A percentile compares a stretch with the other conserved stretches of the same genome.
Conservation (phyloP, 176 grass and related monocot genomes). For the Sorghum bicolor region DNA sequence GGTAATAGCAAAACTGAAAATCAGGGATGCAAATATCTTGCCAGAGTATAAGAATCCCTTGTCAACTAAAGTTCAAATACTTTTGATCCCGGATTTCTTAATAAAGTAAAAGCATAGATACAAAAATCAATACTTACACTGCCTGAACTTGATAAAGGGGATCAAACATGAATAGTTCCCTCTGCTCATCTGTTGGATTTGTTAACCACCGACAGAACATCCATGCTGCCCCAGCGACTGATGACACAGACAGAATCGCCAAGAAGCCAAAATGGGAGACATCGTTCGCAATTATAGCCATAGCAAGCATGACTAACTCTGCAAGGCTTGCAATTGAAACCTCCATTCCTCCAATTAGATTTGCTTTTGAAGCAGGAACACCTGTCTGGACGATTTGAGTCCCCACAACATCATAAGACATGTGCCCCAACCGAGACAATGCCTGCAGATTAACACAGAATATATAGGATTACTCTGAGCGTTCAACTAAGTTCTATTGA, state of each 20-base stretch:
- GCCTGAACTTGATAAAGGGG: constrained; percentile 46
- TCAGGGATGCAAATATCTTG: not conserved
- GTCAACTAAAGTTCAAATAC: not conserved
- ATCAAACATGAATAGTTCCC: constrained; percentile 76
- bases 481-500: not conserved
- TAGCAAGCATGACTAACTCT: constrained; percentile 85
- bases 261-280: constrained; percentile 93
- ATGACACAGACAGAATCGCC: constrained; percentile 74
- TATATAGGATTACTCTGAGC: not conserved
- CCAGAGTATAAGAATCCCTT: not conserved
- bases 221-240: constrained; percentile 63
- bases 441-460: constrained; percentile 49
- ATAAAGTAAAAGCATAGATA: not conserved
- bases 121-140: constrained; percentile 26
- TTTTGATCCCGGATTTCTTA: not conserved
- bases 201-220: constrained; percentile 86
- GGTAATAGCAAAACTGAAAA: not conserved
- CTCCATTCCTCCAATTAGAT: constrained; percentile 89
- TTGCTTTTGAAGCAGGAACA: constrained; percentile 84
- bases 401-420: constrained; percentile 96
- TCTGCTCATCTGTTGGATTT: constrained; percentile 92
- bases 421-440: constrained; percentile 83
- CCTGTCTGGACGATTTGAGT: constrained; percentile 97
- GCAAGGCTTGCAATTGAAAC: constrained; percentile 95
- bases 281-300: constrained; percentile 88